Evolutionary conservation across 2,329 filamentous ascomycete species (phyloP), one percentile per base, ranked within the genome.

Genomic region (Ophiostoma quercus): DNA sequence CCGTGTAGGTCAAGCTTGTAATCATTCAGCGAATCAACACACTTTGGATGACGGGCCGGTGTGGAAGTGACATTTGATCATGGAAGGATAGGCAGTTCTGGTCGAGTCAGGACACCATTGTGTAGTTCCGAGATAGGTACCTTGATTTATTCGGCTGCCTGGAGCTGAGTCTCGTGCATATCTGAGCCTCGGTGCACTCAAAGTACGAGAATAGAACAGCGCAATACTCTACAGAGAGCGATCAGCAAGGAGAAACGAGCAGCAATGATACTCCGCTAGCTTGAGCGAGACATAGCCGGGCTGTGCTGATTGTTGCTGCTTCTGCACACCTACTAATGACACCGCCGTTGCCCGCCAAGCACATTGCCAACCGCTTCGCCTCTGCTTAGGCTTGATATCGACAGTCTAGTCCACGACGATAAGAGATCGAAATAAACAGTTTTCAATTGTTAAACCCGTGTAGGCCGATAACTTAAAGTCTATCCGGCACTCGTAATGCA

Each of bases 101-200:
- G 1, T 14, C 34, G 34, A 34, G 34, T 34, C 34, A 34, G 34
- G 34, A 34, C 34, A 34, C 34, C 34, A 41, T 9, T 14, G 11
- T 41, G 39, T 16, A n/a, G 43, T 8, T n/a, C 16, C 16, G 19
- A 60, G 22, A 60, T 22, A 22, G 57, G 51, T 8, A 14, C 51
- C 25, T 62, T 8, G 25, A 37, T 34, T 66, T 29, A 66, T 47
- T 66, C 22, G n/a, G 65, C 65, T 66, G 65, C 65, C 65, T 66
- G 65, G 65, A 16, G n/a, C 65, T 47, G 63, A 4, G 19, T n/a
- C 16, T 39, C 34, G 57, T 57, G 51, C 51, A 22, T 25, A 57
- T 57, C 54, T 62, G 57, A 25, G 57, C 57, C 57, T 25, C 32
- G 57, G 25, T 32, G 25, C 14, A 62, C 22, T 62, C 5, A n/a